Evolutionary conservation across 257 asterid genomes (phyloP), one percentile per base, ranked within the genome.

Genomic region (Solanum medicagineum): DNA sequence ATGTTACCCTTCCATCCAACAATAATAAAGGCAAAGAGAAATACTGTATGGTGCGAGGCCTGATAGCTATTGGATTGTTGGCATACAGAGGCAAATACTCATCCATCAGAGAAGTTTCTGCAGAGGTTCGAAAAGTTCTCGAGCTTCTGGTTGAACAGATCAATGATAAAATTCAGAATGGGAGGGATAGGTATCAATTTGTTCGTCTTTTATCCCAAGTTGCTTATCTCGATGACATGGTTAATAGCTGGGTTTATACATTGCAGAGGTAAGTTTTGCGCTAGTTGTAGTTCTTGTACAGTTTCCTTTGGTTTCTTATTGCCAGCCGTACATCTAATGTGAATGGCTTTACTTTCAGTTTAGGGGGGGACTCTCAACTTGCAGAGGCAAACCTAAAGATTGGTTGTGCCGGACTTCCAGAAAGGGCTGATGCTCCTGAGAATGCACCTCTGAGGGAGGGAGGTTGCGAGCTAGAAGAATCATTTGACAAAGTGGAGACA

Each of bases 141-240:
- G 98, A 92, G 91, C 90, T 90, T 87, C 93, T 97, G 29, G 97
- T 94, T 51, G 89, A 81, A 62, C 86, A 81, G 68, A 90, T 95
- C 62, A 92, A 93, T 86, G 89, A 86, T 75, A 97, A 93, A 91
- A 87, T 95, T 91, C 94, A 91, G 90, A 95, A 93, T 84, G 99
- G 99, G 86, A 95, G 92, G 89, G 94, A 93, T 84, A 91, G 91
- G 88, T 88, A 84, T 85, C 95, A 90, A 40, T 97, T 92, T 80
- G 80, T 90, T 84, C 94, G 91, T 63, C 86, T 97, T 80, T 91
- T 93, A 47, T 97, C 99, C 80, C 99, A 97, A 89, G 96, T 94
- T 87, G 98, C 99, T 82, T 95, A 92, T 90, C 95, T 97, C 69
- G 99, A 97, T 85, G 98, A 97, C 87, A 88, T 95, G 93, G 93